Percentiles rank a stretch among this genome's conserved stretches.
Evolutionary conservation across 2,329 filamentous ascomycete genomes (phyloP).

Genomic region (Cordyceps pruinosa): DNA sequence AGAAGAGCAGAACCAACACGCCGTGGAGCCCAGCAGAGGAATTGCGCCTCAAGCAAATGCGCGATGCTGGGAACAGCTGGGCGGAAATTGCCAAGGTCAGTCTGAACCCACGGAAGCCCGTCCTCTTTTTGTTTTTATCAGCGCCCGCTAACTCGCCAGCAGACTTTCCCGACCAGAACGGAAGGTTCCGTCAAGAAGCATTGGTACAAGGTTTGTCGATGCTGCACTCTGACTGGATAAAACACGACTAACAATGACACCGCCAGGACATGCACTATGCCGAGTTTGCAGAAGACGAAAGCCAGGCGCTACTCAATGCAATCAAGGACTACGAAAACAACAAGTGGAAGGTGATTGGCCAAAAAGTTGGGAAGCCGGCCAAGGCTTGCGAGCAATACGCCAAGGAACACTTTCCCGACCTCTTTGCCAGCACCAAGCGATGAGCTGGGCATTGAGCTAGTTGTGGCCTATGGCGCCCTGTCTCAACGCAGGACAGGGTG

Average conservation of each 20-base stretch:
- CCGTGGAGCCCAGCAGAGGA: slow-evolving; percentile 97
- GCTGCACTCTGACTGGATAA: no score
- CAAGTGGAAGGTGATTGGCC: slow-evolving; percentile 96
- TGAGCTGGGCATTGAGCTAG: no score
- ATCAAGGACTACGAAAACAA: slow-evolving; percentile 99
- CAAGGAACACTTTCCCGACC: slow-evolving; percentile 79
- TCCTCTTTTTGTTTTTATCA: neutral
- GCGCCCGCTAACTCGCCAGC: slow-evolving; percentile 21
- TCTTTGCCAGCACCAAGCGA: slow-evolving; percentile 32
- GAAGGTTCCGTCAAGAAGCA: slow-evolving; percentile 99
- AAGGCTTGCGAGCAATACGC: slow-evolving; percentile 82
- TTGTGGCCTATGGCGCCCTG: no score
- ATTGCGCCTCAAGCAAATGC: slow-evolving; percentile 84
- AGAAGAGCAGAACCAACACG: slow-evolving; percentile 97
- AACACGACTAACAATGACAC: neutral
- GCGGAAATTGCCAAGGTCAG: slow-evolving; percentile 98
- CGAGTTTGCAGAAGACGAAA: slow-evolving; percentile 95
- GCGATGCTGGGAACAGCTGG: slow-evolving; percentile 90
- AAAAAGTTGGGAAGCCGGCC: slow-evolving; percentile 94
- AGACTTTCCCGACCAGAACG: slow-evolving; percentile 88
- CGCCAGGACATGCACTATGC: slow-evolving; percentile 95
- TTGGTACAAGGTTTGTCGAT: slow-evolving; percentile 79
- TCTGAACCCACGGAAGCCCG: slow-evolving; percentile 23
- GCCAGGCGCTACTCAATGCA: slow-evolving; percentile 73
- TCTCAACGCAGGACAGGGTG: no score